Conservation (phyloP, 768 basidiomycete genomes). For the Russula foetens region DNA sequence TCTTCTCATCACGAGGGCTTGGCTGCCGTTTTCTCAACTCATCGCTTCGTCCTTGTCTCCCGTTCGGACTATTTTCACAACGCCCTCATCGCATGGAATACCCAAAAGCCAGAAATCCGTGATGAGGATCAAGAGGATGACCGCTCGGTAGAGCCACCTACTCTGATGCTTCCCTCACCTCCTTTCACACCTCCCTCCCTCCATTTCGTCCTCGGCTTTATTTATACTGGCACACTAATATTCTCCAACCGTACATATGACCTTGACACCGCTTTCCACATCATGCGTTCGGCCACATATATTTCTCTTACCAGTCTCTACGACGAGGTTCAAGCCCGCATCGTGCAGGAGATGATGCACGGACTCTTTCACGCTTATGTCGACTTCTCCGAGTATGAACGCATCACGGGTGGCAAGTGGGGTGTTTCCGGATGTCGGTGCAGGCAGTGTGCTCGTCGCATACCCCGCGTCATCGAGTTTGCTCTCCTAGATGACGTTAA, state of each 20-base stretch:
- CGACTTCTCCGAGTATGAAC: slow-evolving; percentile 72
- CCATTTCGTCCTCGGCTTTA: slow-evolving; percentile 89
- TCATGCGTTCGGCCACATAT: slow-evolving; percentile 77
- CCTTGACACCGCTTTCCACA: slow-evolving; percentile 83
- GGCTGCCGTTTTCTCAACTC: slow-evolving; percentile 83
- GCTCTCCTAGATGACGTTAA: slow-evolving; percentile 68
- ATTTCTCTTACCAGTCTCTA: slow-evolving; percentile 66
- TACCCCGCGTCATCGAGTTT: slow-evolving; percentile 80
- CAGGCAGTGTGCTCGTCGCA: slow-evolving; percentile 71
- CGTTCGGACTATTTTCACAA: slow-evolving; percentile 83
- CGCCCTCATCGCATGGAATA: slow-evolving; percentile 63
- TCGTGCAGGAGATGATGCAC: slow-evolving; percentile 84
- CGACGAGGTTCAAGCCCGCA: slow-evolving; percentile 72
- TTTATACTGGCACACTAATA: slow-evolving; percentile 90
- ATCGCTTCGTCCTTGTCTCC: slow-evolving; percentile 87
- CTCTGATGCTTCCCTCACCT: slow-evolving; percentile 73
- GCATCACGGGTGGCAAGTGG: slow-evolving; percentile 67
- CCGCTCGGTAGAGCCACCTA: slow-evolving; percentile 39
- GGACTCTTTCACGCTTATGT: slow-evolving; percentile 82
- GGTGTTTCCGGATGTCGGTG: slow-evolving; percentile 81
- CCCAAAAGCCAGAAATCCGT: slow-evolving; percentile 29
- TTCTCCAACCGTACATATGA: slow-evolving; percentile 93
- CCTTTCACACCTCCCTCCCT: slow-evolving; percentile 93
- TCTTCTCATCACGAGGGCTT: slow-evolving; percentile 56
- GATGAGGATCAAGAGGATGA: slow-evolving; percentile 23